These are phyloP conservation scores for Brassica rapa DNA, from an alignment of 345 rosid species.

Conservation along the genomic window DNA sequence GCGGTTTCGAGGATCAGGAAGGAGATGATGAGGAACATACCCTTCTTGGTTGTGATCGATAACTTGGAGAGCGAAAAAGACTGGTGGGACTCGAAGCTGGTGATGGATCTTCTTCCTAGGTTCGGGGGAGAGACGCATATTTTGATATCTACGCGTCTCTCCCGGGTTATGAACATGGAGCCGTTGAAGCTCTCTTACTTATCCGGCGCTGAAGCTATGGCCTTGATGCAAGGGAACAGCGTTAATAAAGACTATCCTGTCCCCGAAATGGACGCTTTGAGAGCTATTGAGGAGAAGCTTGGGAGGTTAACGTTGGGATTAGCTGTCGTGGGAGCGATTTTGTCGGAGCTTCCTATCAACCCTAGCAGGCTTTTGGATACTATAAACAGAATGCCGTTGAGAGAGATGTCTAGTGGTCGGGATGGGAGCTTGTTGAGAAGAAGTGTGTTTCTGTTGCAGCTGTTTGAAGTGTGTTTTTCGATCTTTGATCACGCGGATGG, in stretches of 20 bases:
- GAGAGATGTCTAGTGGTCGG: slow-evolving; percentile 64
- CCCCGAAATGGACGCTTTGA: slow-evolving; percentile 69
- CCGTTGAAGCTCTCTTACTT: slow-evolving; percentile 76
- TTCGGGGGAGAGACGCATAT: slow-evolving; percentile 94
- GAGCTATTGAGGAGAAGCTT: slow-evolving; percentile 79
- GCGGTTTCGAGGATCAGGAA: slow-evolving; percentile 73
- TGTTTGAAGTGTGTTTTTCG: slow-evolving; percentile 93
- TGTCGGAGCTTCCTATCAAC: slow-evolving; percentile 85
- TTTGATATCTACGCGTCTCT: slow-evolving; percentile 71
- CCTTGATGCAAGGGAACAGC: slow-evolving; percentile 72
- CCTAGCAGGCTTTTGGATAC: slow-evolving; percentile 91
- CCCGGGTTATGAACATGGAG: slow-evolving; percentile 84
- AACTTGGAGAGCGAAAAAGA: slow-evolving; percentile 93
- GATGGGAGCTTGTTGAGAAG: slow-evolving; percentile 52
- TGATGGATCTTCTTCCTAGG: slow-evolving; percentile 97
- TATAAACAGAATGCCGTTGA: slow-evolving; percentile 75
- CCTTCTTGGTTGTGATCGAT: slow-evolving; percentile 83
- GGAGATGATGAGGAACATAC: slow-evolving; percentile 90
- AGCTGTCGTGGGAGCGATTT: slow-evolving; percentile 73
- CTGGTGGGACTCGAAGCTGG: slow-evolving; percentile 92
- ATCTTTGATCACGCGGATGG: slow-evolving; percentile 93
- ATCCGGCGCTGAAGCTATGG: slow-evolving; percentile 84
- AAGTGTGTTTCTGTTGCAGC: slow-evolving; percentile 70
- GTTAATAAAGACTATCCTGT: slow-evolving; percentile 56
- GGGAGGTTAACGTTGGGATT: slow-evolving; percentile 82